Evolutionary conservation across 2,329 filamentous ascomycete species (phyloP).

Genomic region (Neonectria punicea): DNA sequence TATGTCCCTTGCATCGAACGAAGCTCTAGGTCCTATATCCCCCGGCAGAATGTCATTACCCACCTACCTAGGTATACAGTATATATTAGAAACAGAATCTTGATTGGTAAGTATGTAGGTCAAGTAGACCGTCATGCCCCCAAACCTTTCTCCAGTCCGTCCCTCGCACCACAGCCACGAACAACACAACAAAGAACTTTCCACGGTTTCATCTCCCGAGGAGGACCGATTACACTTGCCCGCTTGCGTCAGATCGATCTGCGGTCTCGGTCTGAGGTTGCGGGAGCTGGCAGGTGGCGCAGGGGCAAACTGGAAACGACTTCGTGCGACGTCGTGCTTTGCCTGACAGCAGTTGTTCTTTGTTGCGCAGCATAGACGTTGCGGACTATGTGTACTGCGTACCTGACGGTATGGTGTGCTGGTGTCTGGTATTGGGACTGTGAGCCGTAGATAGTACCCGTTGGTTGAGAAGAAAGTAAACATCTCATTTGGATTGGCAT

Average conservation of each 20-base stretch:
- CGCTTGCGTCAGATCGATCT: background rate
- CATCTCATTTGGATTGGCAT: background rate
- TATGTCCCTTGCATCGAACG: background rate
- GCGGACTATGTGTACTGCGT: too few species aligned
- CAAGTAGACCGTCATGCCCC: background rate
- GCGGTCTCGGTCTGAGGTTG: background rate
- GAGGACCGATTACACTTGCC: background rate
- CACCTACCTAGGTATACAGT: too few species aligned
- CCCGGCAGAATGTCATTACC: too few species aligned
- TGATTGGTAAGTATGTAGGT: background rate
- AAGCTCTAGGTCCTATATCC: background rate
- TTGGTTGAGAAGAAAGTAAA: background rate
- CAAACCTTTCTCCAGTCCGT: background rate
- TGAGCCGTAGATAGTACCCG: background rate
- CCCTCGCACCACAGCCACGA: background rate
- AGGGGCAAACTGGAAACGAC: background rate
- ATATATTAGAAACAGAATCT: too few species aligned
- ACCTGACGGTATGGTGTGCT: background rate
- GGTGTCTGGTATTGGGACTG: background rate
- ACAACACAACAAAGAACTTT: background rate
- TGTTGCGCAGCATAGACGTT: background rate
- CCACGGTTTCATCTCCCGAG: background rate
- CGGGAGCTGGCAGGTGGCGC: background rate
- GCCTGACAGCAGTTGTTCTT: background rate
- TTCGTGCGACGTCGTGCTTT: background rate